Evolutionary conservation across 169 alveolate species (phyloP), one percentile per base, ranked within the genome.

Genomic region (Plasmodium inui): DNA sequence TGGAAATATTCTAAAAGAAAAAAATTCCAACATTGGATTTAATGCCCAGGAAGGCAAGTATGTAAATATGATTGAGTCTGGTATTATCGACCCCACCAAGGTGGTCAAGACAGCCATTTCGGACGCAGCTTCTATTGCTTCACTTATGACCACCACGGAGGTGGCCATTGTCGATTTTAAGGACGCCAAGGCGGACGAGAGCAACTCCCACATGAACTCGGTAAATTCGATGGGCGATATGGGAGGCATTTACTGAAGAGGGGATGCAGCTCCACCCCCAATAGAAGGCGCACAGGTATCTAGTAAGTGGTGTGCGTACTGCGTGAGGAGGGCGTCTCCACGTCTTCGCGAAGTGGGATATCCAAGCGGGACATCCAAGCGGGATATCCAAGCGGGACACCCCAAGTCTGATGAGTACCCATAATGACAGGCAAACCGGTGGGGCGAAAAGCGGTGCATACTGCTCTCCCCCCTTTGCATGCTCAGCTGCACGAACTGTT

Each of bases 1-100:
- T 71, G 99, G 99, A 37, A 97, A 98, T 71, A 97, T 99, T 53
- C 95, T 98, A 57, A 98, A 98, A 93, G 96, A 92, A 28, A 96
- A 96, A 70, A 96, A 97, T 80, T 93, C 83, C 26, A 95, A 94
- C 44, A 91, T 93, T n/a, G 99, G 99, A 30, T 98, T 97, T 96
- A 98, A 99, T 97, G 99, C 99, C 32, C 98, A 98, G 79, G 97
- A 97, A 83, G 99, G 99, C 12, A 96, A 96, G 90, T 98, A 96
- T 96, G 99, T 97, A 67, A 98, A 99, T 95, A 98, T 99, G 99
- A 96, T 99, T 6, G 97, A 89, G 30, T 96, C 92, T 84, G 99
- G 99, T 83, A 98, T 99, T 93, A 97, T 99, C 73, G 99, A 99
- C 92, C 99, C 99, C 10, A 98, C 99, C 34, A 99, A 99, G 96